A percentile compares a stretch with the other conserved stretches of the same genome.
Conservation (phyloP, 108 stramenopile genomes). For the Discostella pseudostelligera region DNA sequence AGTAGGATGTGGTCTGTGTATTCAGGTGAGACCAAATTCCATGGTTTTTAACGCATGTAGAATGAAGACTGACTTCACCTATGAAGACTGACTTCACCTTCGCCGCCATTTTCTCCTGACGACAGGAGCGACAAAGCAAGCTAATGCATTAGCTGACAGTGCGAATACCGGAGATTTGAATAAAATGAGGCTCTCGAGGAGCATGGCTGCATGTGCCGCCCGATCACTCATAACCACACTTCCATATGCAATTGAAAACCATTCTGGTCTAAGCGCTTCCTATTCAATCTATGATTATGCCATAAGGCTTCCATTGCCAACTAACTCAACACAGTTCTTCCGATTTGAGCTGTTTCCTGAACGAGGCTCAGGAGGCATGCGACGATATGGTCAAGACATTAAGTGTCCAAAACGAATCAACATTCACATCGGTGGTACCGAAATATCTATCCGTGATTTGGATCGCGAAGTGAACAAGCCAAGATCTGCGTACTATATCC, state of each 20-base stretch:
- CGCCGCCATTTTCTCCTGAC: too few relatives aligned
- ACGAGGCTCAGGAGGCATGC: conserved; percentile 64
- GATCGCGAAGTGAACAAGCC: conserved; percentile 54
- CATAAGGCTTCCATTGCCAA: conserved; percentile 18
- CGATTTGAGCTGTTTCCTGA: conserved; percentile 70
- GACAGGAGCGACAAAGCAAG: conserved; percentile 47
- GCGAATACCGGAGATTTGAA: conserved; percentile 10
- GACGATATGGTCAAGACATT: conserved; percentile 83
- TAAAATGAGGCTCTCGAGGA: conserved; percentile 26
- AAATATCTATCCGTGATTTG: conserved; percentile 50
- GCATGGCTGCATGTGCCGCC: conserved; percentile 67
- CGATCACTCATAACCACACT: conserved; percentile 70
- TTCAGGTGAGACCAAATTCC: conserved; percentile 36
- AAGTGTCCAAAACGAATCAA: conserved; percentile 52
- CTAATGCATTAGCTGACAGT: conserved; percentile 35
- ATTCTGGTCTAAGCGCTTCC: conserved; percentile 57
- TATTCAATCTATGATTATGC: conserved; percentile 47
- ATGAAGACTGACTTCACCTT: too few relatives aligned
- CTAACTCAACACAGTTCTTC: conserved; percentile 68
- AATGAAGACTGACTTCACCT: too few relatives aligned
- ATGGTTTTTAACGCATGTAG: too few relatives aligned
- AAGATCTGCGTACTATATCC: conserved; percentile 44
- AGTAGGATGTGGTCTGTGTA: conserved; percentile 82
- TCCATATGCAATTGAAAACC: conserved; percentile 81
- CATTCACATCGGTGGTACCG: conserved; percentile 41